These are phyloP conservation scores for Pythium dissotocum DNA, from an alignment of 352 stramenopile species.

Conservation along the genomic window DNA sequence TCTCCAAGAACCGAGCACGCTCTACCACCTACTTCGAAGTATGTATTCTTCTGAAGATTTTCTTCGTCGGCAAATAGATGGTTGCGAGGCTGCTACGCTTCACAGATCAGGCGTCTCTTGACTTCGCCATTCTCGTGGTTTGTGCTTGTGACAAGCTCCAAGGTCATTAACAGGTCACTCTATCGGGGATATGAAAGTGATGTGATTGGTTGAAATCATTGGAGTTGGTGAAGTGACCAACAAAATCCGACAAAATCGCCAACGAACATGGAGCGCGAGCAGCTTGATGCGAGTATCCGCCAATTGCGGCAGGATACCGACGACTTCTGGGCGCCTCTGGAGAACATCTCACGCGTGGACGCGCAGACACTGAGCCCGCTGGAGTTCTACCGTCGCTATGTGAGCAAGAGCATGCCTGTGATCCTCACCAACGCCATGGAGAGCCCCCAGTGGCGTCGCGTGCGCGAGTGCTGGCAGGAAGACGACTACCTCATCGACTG, in stretches of 20 bases:
- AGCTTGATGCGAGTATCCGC: slow-evolving; percentile 28
- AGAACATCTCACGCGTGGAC: slow-evolving; percentile 53
- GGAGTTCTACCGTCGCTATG: slow-evolving; percentile 72
- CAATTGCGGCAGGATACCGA: slow-evolving; percentile 59
- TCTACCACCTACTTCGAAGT: no score
- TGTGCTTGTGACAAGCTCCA: no score
- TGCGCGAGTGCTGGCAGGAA: slow-evolving; percentile 50
- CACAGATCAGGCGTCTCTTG: no score
- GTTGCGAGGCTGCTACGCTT: no score
- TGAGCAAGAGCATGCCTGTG: slow-evolving; percentile 77
- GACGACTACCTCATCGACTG: slow-evolving; percentile 58
- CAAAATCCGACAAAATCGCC: not conserved
- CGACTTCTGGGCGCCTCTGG: slow-evolving; percentile 75
- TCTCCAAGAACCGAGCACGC: no score
- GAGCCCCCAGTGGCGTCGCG: slow-evolving; percentile 49
- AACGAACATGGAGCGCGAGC: slow-evolving; percentile 3
- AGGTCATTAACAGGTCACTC: not conserved
- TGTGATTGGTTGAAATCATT: slow-evolving; percentile 2
- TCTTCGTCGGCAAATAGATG: no score
- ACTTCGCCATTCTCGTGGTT: no score
- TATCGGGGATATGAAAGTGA: not conserved
- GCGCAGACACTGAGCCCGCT: slow-evolving; percentile 41
- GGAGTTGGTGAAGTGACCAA: not conserved
- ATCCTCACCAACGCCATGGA: slow-evolving; percentile 72
- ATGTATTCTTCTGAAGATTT: no score